Evolutionary conservation across 495 filamentous ascomycete species (phyloP).

Genomic region (Talaromyces stipitatus): DNA sequence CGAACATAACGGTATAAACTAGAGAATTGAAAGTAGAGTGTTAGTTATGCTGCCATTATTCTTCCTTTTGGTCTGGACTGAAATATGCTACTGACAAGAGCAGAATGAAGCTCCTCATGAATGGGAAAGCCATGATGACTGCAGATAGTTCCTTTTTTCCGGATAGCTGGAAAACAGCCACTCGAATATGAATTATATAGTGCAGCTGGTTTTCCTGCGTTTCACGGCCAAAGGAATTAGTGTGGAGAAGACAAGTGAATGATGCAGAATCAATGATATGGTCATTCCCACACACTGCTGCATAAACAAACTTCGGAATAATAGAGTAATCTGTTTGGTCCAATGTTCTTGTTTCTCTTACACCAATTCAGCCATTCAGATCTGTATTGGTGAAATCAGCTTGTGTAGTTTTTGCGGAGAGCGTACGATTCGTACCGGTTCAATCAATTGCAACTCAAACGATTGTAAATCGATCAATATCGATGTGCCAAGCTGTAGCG

Average conservation of each 20-base stretch:
- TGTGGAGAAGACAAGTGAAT: slow-evolving; percentile 6
- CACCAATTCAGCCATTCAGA: not conserved
- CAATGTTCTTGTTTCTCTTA: not conserved
- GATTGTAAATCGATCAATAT: not conserved
- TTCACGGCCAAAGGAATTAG: not conserved
- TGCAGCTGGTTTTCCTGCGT: not conserved
- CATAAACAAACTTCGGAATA: not conserved
- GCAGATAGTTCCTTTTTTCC: not conserved
- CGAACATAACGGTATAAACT: slow-evolving; percentile 57
- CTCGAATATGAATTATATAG: not conserved
- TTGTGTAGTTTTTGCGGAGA: not conserved
- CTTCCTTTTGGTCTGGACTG: not conserved
- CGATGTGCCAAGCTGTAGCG: not conserved
- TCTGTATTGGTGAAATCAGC: not conserved
- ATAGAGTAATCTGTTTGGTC: not conserved
- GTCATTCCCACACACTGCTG: slow-evolving; percentile 1
- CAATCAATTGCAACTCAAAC: not conserved
- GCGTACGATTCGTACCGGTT: not conserved
- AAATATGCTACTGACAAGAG: slow-evolving; percentile 34
- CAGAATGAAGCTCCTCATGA: slow-evolving; percentile 37
- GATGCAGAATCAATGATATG: slow-evolving; percentile 1
- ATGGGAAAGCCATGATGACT: slow-evolving; percentile 35
- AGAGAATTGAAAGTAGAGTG: not conserved
- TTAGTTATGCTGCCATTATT: slow-evolving; percentile 9
- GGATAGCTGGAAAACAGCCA: not conserved